Base-by-base conservation (phyloP, 1,139 yeast genomes). In the Keqinozyma sinolaborantium region DNA sequence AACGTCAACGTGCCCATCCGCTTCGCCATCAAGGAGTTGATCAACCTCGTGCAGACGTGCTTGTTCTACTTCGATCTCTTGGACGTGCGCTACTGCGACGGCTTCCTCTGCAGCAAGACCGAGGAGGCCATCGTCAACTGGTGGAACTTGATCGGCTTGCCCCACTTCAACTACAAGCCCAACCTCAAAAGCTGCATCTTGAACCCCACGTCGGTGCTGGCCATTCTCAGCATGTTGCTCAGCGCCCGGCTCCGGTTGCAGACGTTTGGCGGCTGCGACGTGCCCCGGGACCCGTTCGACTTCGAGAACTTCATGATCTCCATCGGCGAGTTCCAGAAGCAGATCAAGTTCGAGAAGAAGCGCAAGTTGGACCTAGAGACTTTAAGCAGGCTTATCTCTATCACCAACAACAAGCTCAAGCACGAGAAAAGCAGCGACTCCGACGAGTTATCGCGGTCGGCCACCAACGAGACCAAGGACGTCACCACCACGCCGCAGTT, bases 241-340 rank as follows among this genome's bases (percentile, higher is more conserved):
- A 79, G 88, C 40, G 70, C 83, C 25, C 74, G 81, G 38, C 67
- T 82, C 34, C 71, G 95, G 35, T 54, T 90, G 26, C 67, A 63
- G 15, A 71, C 83, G 25, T 62, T 79, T n/a, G 82, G 86, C 2
- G 83, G 83, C 19, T 78, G 87, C 40, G 85, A 80, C 41, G 79
- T 83, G 2, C 90, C 95, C 0, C 88, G 87, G 50, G 97, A 90
- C 51, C 90, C 95, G 0, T 80, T 83, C 53, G 95, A 86, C 45
- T 79, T 79, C 35, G 83, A 79, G 34, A 72, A 71, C 36, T 79
- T 79, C 43, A 64, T 76, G 69, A 44, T 79, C 39, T 68, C 79
- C 31, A 56, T 79, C 30, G 81, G 83, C 3, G 76, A 83, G 33
- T 62, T 64, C 33, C 77, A 73, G 41, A 83, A 77, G 52, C 84